Percentiles rank a stretch among this genome's conserved stretches.
phyloP scores from a whole-genome alignment of 2,329 filamentous ascomycete species.

The Talaromyces sp. region DNA sequence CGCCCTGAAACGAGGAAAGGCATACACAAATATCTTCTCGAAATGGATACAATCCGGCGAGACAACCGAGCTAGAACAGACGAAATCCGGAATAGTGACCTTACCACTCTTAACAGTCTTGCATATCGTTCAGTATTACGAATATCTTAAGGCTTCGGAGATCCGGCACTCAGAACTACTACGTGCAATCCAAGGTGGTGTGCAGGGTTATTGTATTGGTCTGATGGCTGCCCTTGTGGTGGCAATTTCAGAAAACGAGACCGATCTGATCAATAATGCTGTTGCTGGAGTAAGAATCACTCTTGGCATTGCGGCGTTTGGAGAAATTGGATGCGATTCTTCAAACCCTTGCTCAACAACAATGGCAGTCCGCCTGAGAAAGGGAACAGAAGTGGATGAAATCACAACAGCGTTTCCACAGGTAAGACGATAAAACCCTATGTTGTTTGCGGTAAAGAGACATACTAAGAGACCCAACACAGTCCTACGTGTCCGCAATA shows the following conservation, averaged over 20 bases:
- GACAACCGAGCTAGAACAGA: not conserved
- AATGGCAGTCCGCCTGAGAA: not conserved
- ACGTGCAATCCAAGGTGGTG: not conserved
- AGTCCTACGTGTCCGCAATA: not conserved
- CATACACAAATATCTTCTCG: not conserved
- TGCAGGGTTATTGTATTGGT: not conserved
- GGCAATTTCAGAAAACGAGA: not conserved
- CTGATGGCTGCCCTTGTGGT: not conserved
- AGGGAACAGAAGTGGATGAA: not conserved
- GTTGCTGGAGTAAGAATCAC: not conserved
- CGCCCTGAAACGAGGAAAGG: not conserved
- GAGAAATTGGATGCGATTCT: not conserved
- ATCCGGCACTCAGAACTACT: not conserved
- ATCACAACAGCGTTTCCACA: not conserved
- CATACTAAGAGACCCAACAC: not conserved
- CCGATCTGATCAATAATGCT: not conserved
- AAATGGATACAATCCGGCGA: not conserved
- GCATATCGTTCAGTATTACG: not conserved
- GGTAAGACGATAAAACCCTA: not conserved
- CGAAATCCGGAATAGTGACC: not conserved
- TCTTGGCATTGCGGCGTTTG: not conserved
- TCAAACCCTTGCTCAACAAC: not conserved
- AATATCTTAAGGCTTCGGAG: not conserved
- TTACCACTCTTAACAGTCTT: not conserved
- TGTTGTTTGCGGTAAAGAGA: not conserved